phyloP scores from a whole-genome alignment of 2,329 filamentous ascomycete genomes.

The Scopulariopsis brevicaulis region DNA sequence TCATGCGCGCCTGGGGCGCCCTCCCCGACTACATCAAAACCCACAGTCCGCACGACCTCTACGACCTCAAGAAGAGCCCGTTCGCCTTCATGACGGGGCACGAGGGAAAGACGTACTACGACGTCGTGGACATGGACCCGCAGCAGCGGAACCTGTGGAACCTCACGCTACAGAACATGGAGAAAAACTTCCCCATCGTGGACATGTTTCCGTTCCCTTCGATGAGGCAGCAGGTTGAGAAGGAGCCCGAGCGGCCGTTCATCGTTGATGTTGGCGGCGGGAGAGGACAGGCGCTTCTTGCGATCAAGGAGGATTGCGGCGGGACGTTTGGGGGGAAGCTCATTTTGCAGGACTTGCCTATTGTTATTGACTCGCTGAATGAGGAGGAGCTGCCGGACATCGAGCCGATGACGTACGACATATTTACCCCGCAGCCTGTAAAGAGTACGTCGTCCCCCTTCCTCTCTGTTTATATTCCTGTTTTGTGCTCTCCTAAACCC shows the following conservation, averaged over 20 bases:
- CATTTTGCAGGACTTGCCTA: slow-evolving; percentile 20
- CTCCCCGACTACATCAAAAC: slow-evolving; percentile 15
- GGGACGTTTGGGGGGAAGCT: slow-evolving; percentile 14
- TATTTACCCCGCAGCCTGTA: slow-evolving; percentile 13
- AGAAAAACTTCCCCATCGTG: slow-evolving; percentile 16
- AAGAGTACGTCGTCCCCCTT: slow-evolving; percentile 9
- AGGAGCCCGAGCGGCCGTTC: slow-evolving; percentile 15
- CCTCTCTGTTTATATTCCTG: not conserved
- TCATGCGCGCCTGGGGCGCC: slow-evolving; percentile 12
- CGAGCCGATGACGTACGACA: slow-evolving; percentile 15
- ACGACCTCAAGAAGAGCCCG: slow-evolving; percentile 16
- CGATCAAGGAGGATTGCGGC: slow-evolving; percentile 13
- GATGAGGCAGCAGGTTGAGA: slow-evolving; percentile 14
- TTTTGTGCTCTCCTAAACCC: too few relatives aligned
- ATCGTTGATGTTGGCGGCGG: slow-evolving; percentile 18
- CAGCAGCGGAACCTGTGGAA: slow-evolving; percentile 16
- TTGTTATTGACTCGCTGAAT: slow-evolving; percentile 17
- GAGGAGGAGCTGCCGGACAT: slow-evolving; percentile 13
- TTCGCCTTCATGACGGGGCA: slow-evolving; percentile 15
- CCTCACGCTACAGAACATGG: slow-evolving; percentile 13
- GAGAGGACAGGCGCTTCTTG: slow-evolving; percentile 14
- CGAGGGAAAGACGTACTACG: slow-evolving; percentile 20
- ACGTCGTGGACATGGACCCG: slow-evolving; percentile 13
- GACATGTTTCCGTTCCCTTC: slow-evolving; percentile 18
- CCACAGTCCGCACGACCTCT: slow-evolving; percentile 14